Evolutionary conservation across 371 early-diverging fungal species (phyloP).

Genomic region (Smittium culicis): DNA sequence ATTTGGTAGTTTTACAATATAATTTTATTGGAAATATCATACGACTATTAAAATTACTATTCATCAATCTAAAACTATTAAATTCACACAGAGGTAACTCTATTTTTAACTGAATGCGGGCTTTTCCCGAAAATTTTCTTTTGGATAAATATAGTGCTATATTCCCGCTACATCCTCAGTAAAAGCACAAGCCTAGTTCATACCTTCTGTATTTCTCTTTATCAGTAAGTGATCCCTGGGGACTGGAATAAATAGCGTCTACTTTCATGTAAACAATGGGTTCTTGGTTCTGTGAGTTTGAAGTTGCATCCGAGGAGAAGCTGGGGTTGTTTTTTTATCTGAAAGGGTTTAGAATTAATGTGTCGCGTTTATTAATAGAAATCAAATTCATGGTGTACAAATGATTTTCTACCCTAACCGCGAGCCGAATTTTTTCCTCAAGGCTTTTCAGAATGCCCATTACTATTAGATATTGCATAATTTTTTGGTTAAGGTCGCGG

Average conservation of each 20-base stretch:
- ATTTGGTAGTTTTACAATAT: background rate
- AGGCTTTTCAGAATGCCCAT: background rate
- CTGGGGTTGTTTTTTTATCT: background rate
- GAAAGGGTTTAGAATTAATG: background rate
- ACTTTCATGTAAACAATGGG: slow-evolving; percentile 1
- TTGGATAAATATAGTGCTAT: background rate
- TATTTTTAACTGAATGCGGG: background rate
- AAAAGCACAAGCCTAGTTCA: background rate
- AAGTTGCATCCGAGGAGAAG: background rate
- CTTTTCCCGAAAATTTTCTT: slow-evolving; percentile 2
- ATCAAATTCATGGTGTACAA: background rate
- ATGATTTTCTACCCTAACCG: slow-evolving; percentile 3
- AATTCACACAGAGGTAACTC: background rate
- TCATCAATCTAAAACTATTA: background rate
- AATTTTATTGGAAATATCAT: slow-evolving; percentile 7
- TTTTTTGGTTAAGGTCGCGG: background rate
- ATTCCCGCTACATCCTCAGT: slow-evolving; percentile 1
- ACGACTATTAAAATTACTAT: background rate
- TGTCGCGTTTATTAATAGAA: background rate
- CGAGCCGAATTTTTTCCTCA: background rate
- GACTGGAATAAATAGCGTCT: background rate
- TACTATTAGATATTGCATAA: slow-evolving; percentile 5
- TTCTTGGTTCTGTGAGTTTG: background rate
- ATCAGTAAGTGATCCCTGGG: background rate
- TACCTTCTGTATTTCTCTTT: background rate